These are phyloP conservation scores for Pseudocercospora pini-densiflorae DNA, from an alignment of 2,329 filamentous ascomycete species.

Conservation along the genomic window DNA sequence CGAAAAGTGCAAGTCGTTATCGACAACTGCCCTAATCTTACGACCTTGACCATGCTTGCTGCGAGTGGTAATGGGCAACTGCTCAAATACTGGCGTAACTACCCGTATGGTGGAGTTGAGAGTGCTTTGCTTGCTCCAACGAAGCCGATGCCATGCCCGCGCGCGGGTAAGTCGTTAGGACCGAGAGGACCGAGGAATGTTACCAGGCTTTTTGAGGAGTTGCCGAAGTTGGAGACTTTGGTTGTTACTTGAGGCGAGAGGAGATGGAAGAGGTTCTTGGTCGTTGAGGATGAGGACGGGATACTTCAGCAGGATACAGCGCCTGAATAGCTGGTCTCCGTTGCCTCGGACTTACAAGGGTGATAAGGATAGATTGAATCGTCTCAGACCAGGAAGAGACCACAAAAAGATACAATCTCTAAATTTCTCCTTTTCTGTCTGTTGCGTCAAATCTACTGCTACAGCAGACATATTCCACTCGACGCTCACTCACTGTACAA, in stretches of 20 bases:
- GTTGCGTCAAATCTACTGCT: background rate
- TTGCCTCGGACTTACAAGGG: too few relatives aligned
- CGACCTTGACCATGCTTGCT: background rate
- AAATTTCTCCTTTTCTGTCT: background rate
- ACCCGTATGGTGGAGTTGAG: background rate
- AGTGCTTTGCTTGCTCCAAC: background rate
- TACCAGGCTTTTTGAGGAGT: background rate
- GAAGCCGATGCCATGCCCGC: background rate
- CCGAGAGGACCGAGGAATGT: background rate
- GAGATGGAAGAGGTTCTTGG: too few relatives aligned
- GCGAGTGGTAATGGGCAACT: background rate
- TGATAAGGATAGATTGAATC: too few relatives aligned
- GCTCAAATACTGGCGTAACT: background rate
- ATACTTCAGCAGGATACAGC: too few relatives aligned
- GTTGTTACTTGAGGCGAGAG: background rate
- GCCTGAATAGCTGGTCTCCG: too few relatives aligned
- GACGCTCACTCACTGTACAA: background rate
- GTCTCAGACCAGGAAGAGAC: too few relatives aligned
- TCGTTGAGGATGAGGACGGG: too few relatives aligned
- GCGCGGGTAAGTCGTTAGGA: background rate
- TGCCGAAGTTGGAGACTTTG: background rate
- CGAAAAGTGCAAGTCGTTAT: background rate
- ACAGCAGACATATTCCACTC: background rate
- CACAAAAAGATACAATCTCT: background rate
- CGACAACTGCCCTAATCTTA: background rate